Evolutionary conservation across 108 stramenopile species (phyloP).

Genomic region (Epithemia pelagica): DNA sequence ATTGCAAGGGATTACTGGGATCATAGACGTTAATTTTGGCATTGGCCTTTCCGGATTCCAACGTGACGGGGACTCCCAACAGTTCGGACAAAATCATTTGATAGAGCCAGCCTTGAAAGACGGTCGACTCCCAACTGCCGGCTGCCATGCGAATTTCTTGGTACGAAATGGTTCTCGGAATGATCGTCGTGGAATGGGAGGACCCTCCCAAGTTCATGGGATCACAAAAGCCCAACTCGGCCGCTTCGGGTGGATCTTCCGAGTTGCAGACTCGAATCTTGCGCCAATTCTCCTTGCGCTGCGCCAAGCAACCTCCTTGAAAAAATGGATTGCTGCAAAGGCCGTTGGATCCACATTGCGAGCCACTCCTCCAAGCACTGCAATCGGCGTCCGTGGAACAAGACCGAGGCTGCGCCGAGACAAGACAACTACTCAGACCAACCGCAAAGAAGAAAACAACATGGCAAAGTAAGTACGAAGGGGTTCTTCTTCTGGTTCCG

Average conservation of each 20-base stretch:
- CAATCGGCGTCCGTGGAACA: background rate
- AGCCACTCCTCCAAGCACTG: background rate
- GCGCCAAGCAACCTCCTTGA: conserved; percentile 15
- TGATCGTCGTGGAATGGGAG: background rate
- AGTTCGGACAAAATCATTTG: conserved; percentile 37
- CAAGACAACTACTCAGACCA: too few species aligned
- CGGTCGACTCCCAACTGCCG: conserved; percentile 28
- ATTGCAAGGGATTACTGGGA: conserved; percentile 12
- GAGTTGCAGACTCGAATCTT: conserved; percentile 19
- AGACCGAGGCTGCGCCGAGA: background rate
- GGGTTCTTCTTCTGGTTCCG: too few species aligned
- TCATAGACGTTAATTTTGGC: conserved; percentile 18
- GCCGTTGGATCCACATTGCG: conserved; percentile 2
- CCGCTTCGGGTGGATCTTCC: conserved; percentile 18
- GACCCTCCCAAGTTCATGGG: background rate
- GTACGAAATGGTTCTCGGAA: conserved; percentile 9
- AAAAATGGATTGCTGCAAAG: conserved; percentile 31
- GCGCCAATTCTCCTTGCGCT: background rate
- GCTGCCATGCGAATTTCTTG: conserved; percentile 27
- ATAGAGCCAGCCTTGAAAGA: conserved; percentile 23
- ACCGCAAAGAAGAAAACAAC: too few species aligned
- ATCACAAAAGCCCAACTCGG: conserved; percentile 10
- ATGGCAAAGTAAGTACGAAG: too few species aligned
- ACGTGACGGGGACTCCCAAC: conserved; percentile 22
- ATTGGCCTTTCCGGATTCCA: conserved; percentile 15